A percentile compares a stretch with the other conserved stretches of the same genome.
Evolutionary conservation across 1,139 yeast genomes (phyloP).

Genomic region (Blastobotrys serpentis): DNA sequence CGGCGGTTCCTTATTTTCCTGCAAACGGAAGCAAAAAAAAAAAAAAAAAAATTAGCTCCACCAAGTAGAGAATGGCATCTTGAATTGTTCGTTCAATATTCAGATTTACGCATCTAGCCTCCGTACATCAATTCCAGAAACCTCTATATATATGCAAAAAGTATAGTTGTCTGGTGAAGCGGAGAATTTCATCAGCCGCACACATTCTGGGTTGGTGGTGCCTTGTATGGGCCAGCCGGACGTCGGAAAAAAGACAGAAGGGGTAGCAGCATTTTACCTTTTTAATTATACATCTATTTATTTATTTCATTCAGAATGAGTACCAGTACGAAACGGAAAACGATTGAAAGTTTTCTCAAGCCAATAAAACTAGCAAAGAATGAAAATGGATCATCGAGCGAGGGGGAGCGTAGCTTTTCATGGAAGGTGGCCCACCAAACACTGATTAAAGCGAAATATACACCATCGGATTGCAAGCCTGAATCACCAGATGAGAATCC

Average conservation of each 20-base stretch:
- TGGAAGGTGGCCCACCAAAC: conserved; percentile 5
- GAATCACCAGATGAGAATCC: background rate
- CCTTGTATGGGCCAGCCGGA: no score
- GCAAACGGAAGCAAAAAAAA: no score
- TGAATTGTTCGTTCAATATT: no score
- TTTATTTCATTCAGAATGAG: background rate
- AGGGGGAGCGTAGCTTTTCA: background rate
- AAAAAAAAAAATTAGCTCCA: no score
- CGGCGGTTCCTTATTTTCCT: no score
- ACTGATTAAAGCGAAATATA: conserved; percentile 12
- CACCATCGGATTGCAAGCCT: conserved; percentile 1
- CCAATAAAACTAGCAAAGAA: conserved; percentile 6
- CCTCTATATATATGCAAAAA: no score
- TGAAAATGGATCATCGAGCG: background rate
- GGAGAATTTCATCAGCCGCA: background rate
- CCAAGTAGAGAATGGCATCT: no score
- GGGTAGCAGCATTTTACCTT: no score
- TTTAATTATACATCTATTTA: no score
- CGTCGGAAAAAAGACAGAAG: conserved; percentile 1
- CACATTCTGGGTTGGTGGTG: no score
- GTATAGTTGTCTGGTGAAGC: background rate
- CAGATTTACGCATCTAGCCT: no score
- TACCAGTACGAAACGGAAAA: conserved; percentile 6
- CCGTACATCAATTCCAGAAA: no score
- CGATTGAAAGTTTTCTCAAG: background rate